These are phyloP conservation scores for Pichia ethanolica DNA, from an alignment of 805 yeast species.

Conservation along the genomic window DNA sequence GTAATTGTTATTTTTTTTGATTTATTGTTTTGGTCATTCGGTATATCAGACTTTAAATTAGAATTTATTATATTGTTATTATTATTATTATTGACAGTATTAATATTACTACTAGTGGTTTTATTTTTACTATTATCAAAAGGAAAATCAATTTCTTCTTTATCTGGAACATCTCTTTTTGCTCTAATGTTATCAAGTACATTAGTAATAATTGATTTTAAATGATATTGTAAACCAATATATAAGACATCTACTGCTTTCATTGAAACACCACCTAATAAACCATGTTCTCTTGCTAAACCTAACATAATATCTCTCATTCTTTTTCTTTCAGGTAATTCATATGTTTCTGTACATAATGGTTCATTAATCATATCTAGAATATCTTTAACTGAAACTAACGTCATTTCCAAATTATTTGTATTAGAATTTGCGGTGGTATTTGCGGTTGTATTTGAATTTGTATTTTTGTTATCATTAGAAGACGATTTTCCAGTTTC, in stretches of 20 bases:
- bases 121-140: too few species aligned
- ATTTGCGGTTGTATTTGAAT: background rate
- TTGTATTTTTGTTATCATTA: background rate
- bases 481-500: background rate
- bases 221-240: conserved; percentile 75
- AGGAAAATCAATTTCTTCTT: background rate
- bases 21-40: background rate
- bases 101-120: background rate
- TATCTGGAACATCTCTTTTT: conserved; percentile 32
- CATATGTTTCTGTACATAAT: conserved; percentile 66
- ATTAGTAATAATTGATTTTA: conserved; percentile 66
- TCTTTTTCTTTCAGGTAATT: conserved; percentile 72
- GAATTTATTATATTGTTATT: background rate
- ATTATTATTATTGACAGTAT: background rate
- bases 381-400: conserved; percentile 90
- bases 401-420: conserved; percentile 34
- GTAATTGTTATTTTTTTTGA: conserved; percentile 37
- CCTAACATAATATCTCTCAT: conserved; percentile 67
- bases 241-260: conserved; percentile 69
- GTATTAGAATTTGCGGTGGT: background rate
- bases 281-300: conserved; percentile 82
- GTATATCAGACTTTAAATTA: too few species aligned
- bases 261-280: conserved; percentile 72
- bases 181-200: conserved; percentile 66
- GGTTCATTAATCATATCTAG: conserved; percentile 79